Evolutionary conservation across 2,329 filamentous ascomycete genomes (phyloP).

Genomic region (Rasamsonia emersonii): DNA sequence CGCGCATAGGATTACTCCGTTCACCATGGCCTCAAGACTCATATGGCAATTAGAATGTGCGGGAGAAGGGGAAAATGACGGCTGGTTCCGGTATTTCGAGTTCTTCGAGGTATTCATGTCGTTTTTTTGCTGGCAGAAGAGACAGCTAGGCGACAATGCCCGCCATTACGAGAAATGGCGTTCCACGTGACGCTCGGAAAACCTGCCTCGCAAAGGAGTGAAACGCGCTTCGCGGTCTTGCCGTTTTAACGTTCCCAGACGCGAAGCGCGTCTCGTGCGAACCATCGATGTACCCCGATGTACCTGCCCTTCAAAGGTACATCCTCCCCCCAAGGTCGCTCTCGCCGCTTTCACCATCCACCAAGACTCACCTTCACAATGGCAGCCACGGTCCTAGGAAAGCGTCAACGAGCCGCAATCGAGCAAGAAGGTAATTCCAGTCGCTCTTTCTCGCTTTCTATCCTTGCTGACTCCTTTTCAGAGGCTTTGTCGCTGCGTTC

Average conservation of each 20-base stretch:
- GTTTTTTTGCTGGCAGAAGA: too few relatives aligned
- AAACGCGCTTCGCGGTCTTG: conserved; percentile 12
- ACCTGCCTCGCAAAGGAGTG: conserved; percentile 9
- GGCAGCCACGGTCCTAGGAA: conserved; percentile 35
- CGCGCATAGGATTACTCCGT: too few relatives aligned
- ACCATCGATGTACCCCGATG: conserved; percentile 9
- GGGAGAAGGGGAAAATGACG: too few relatives aligned
- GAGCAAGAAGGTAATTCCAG: conserved; percentile 32
- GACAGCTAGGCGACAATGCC: not conserved
- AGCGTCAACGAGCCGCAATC: conserved; percentile 31
- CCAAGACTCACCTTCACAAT: conserved; percentile 19
- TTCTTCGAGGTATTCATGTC: too few relatives aligned
- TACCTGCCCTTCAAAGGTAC: conserved; percentile 13
- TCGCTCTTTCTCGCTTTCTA: conserved; percentile 8
- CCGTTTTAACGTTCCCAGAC: conserved; percentile 11
- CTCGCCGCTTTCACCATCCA: conserved; percentile 16
- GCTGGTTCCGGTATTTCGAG: too few relatives aligned
- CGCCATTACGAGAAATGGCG: conserved; percentile 1
- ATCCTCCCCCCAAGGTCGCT: conserved; percentile 14
- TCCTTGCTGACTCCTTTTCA: conserved; percentile 12
- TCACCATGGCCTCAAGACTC: too few relatives aligned
- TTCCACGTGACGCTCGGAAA: conserved; percentile 7
- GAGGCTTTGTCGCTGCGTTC: conserved; percentile 26
- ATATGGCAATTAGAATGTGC: too few relatives aligned
- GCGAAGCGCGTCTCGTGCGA: conserved; percentile 13